Evolutionary conservation across 768 basidiomycete genomes (phyloP).

Genomic region (Lactifluus piperatus): DNA sequence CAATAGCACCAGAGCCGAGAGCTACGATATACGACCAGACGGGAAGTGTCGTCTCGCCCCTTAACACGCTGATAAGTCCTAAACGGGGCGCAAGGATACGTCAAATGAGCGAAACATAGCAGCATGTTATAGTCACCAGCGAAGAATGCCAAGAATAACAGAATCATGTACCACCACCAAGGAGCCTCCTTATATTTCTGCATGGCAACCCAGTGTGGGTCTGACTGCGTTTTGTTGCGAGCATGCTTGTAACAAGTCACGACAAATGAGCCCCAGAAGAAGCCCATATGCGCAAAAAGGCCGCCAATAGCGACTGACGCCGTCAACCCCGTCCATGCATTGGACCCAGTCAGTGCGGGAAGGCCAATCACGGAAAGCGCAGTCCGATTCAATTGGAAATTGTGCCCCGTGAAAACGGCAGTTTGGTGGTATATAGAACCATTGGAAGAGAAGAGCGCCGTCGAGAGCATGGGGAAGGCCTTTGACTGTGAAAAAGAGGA

Average conservation of each 20-base stretch:
- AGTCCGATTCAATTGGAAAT: constrained; percentile 45
- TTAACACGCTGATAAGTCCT: constrained; percentile 35
- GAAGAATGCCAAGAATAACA: constrained; percentile 43
- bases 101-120: not conserved
- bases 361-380: constrained; percentile 40
- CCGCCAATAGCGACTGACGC: constrained; percentile 45
- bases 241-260: constrained; percentile 42
- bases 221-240: constrained; percentile 37
- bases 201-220: constrained; percentile 53
- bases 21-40: constrained; percentile 57
- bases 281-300: constrained; percentile 39
- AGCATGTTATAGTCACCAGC: constrained; percentile 33
- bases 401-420: constrained; percentile 39
- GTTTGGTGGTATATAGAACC: constrained; percentile 47
- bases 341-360: constrained; percentile 38
- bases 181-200: constrained; percentile 53
- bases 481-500: constrained; percentile 32
- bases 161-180: constrained; percentile 49
- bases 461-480: constrained; percentile 51
- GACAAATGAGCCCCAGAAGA: constrained; percentile 52
- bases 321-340: constrained; percentile 42
- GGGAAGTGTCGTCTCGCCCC: constrained; percentile 52
- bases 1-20: constrained; percentile 37
- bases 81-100: not conserved
- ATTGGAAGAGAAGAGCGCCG: constrained; percentile 45